Evolutionary conservation across 805 yeast species (phyloP).

Genomic region (Metschnikowia cerradonensis): DNA sequence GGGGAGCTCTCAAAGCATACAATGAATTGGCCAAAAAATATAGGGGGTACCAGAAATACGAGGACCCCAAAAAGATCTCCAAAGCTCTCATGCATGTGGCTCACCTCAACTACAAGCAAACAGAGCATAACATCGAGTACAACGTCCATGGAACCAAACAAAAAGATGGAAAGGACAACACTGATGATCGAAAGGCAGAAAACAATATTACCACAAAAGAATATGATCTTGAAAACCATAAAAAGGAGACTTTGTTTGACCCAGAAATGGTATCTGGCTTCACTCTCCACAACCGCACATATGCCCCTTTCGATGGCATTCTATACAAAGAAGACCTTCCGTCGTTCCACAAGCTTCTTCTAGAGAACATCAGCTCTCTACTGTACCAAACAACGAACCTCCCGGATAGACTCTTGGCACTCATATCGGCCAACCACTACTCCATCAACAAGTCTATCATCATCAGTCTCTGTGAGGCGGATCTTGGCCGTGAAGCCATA

Average conservation of each 20-base stretch:
- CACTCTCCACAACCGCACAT: constrained; percentile 16
- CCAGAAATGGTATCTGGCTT: constrained; percentile 21
- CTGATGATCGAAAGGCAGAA: no score
- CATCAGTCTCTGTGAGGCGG: constrained; percentile 25
- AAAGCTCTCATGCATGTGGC: constrained; percentile 12
- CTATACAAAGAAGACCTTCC: constrained; percentile 31
- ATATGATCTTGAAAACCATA: background rate
- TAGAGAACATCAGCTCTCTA: constrained; percentile 10
- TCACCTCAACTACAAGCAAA: constrained; percentile 9
- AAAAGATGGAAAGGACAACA: no score
- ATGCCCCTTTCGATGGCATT: constrained; percentile 24
- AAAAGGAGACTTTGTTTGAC: background rate
- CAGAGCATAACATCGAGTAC: constrained; percentile 18
- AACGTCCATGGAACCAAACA: background rate
- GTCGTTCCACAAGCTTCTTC: constrained; percentile 22
- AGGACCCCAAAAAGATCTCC: constrained; percentile 7
- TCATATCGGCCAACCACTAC: constrained; percentile 23
- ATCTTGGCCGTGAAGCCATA: constrained; percentile 24
- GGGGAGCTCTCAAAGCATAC: constrained; percentile 23
- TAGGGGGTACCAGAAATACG: constrained; percentile 18
- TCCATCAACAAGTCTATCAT: constrained; percentile 26
- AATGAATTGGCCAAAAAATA: constrained; percentile 16
- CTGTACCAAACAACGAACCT: constrained; percentile 8
- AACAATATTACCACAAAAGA: no score
- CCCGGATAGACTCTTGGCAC: constrained; percentile 19